These are phyloP conservation scores for Mariannaea sp. DNA, from an alignment of 2,329 filamentous ascomycete species.

Conservation along the genomic window DNA sequence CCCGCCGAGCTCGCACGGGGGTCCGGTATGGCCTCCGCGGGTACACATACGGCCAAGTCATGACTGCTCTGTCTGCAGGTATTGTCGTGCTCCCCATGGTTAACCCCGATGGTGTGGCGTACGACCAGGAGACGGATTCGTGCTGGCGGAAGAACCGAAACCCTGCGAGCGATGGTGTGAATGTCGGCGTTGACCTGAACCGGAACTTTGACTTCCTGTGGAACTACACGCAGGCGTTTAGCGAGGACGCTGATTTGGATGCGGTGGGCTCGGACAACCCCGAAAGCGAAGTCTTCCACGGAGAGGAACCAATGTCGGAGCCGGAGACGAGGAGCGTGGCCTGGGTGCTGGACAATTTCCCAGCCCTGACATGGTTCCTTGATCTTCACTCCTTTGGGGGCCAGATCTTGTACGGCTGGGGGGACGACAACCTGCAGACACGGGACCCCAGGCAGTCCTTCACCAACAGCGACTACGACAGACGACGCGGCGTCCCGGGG, in stretches of 20 bases:
- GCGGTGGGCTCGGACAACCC: conserved; percentile 48
- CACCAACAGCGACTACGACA: conserved; percentile 56
- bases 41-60: conserved; percentile 58
- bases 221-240: conserved; percentile 55
- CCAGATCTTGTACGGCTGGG: conserved; percentile 60
- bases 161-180: conserved; percentile 40
- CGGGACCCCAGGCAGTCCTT: conserved; percentile 55
- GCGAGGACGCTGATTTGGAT: conserved; percentile 42
- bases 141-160: conserved; percentile 65
- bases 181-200: conserved; percentile 58
- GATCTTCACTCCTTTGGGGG: conserved; percentile 62
- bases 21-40: conserved; percentile 56
- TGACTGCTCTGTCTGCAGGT: conserved; percentile 55
- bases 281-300: conserved; percentile 54
- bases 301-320: conserved; percentile 57
- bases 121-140: conserved; percentile 53
- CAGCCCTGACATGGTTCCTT: conserved; percentile 59
- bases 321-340: conserved; percentile 60
- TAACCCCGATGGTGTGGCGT: conserved; percentile 59
- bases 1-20: conserved; percentile 53
- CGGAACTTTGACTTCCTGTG: conserved; percentile 64
- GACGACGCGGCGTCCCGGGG: conserved; percentile 53
- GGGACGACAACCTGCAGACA: conserved; percentile 58
- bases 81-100: conserved; percentile 58
- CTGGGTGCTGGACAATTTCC: conserved; percentile 56